These are phyloP conservation scores for Mantamonas sphyraenae DNA, from an alignment of 78 protist genomes.

Conservation along the genomic window DNA sequence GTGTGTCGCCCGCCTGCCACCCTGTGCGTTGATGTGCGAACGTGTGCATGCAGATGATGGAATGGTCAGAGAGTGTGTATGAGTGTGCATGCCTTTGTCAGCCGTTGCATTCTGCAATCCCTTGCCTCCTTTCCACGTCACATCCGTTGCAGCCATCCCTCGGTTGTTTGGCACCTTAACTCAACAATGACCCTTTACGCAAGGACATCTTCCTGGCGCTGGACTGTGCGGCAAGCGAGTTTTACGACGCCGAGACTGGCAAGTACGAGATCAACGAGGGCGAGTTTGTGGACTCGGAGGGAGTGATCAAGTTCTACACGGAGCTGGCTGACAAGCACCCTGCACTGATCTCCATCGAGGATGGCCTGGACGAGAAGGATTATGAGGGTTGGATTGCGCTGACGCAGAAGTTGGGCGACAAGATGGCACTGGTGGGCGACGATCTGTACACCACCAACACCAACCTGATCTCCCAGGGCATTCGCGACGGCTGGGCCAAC, in stretches of 20 bases:
- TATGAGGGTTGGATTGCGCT: constrained; percentile 70
- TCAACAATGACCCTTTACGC: too few species aligned
- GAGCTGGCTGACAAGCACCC: constrained; percentile 54
- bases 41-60: too few species aligned
- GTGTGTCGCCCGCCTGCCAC: neutral
- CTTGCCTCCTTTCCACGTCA: neutral
- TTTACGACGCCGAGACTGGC: too few species aligned
- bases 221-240: constrained; percentile 91
- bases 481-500: constrained; percentile 88
- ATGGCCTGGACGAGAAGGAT: constrained; percentile 97
- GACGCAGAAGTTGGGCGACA: constrained; percentile 15
- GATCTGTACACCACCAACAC: constrained; percentile 97
- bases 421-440: constrained; percentile 94
- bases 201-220: constrained; percentile 22
- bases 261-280: neutral
- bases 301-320: constrained; percentile 52
- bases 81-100: too few species aligned
- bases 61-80: too few species aligned
- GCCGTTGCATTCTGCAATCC: neutral
- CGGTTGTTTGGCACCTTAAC: too few species aligned
- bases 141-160: too few species aligned
- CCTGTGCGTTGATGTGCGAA: too few species aligned
- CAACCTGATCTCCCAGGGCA: constrained; percentile 84
- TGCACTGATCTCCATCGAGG: constrained; percentile 93
- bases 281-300: constrained; percentile 28